Evolutionary conservation across 2,329 filamentous ascomycete genomes (phyloP).

Genomic region (Nemania sp.): DNA sequence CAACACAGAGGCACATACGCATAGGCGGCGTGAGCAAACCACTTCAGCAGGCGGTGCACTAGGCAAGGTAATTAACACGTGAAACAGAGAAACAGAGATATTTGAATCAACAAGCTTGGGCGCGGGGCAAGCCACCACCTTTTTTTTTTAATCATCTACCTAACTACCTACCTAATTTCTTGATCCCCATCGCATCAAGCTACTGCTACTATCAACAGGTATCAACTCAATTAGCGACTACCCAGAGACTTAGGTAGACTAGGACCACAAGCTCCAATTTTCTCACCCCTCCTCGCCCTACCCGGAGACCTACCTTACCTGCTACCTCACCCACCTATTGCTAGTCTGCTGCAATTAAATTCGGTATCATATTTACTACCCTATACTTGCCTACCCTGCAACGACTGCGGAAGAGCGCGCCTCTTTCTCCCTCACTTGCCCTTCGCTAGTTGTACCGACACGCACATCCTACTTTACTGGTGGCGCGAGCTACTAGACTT

Average conservation of each 20-base stretch:
- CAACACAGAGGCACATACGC: neutral
- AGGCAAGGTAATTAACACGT: slow-evolving; percentile 1
- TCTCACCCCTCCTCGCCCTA: slow-evolving; percentile 36
- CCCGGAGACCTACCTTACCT: neutral
- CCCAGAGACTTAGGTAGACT: slow-evolving; percentile 1
- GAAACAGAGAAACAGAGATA: slow-evolving; percentile 8
- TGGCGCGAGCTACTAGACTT: slow-evolving; percentile 28
- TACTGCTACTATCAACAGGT: no score
- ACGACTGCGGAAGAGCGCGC: neutral
- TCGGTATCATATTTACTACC: slow-evolving; percentile 3
- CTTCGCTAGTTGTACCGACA: slow-evolving; percentile 12
- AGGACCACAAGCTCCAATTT: slow-evolving; percentile 39
- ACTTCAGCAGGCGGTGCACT: neutral
- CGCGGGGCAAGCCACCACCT: slow-evolving; percentile 32
- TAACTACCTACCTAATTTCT: no score
- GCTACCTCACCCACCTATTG: slow-evolving; percentile 5
- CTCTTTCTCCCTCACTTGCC: slow-evolving; percentile 1
- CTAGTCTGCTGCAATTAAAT: slow-evolving; percentile 11
- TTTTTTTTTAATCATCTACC: no score
- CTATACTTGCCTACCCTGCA: slow-evolving; percentile 4
- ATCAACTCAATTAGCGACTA: neutral
- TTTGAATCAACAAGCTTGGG: slow-evolving; percentile 19
- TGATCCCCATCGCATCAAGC: slow-evolving; percentile 19
- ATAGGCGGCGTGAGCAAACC: neutral
- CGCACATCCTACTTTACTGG: slow-evolving; percentile 14